A percentile compares a stretch with the other conserved stretches of the same genome.
These are phyloP conservation scores for Paraconiothyrium brasiliense DNA, from an alignment of 2,329 filamentous ascomycete species.

Conservation along the genomic window DNA sequence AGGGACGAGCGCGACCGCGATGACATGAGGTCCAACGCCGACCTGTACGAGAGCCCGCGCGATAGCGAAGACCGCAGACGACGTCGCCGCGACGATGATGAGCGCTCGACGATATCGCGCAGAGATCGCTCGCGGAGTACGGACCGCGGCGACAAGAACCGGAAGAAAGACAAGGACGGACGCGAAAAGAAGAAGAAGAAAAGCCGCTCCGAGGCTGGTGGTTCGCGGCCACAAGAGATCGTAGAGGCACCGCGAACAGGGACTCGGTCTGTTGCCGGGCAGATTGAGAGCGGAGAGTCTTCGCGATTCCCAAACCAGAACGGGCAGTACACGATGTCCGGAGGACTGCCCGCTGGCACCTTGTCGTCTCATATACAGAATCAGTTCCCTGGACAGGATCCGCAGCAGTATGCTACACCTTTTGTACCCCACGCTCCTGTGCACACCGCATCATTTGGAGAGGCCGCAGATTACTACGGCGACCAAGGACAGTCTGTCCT, in stretches of 20 bases:
- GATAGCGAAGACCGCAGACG: conserved; percentile 34
- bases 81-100: conserved; percentile 35
- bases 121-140: conserved; percentile 41
- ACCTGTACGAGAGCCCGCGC: conserved; percentile 43
- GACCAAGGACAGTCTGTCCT: conserved; percentile 69
- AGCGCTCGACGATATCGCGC: conserved; percentile 40
- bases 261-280: conserved; percentile 39
- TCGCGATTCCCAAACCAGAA: conserved; percentile 47
- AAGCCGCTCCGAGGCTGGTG: conserved; percentile 41
- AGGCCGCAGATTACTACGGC: conserved; percentile 69
- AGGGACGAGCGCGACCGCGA: conserved; percentile 39
- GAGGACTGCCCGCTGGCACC: conserved; percentile 40
- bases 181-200: conserved; percentile 44
- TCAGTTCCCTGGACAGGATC: conserved; percentile 69
- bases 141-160: conserved; percentile 44
- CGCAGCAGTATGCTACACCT: conserved; percentile 55
- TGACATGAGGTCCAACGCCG: conserved; percentile 41
- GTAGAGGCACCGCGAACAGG: conserved; percentile 39
- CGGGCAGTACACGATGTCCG: conserved; percentile 47
- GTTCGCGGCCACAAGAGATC: conserved; percentile 33
- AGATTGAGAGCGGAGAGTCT: conserved; percentile 43
- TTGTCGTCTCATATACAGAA: conserved; percentile 61
- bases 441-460: conserved; percentile 56
- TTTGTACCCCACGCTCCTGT: conserved; percentile 54
- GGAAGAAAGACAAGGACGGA: conserved; percentile 15